Conservation (phyloP, 2,329 filamentous ascomycete genomes). For the Proliferodiscus dingleyae region DNA sequence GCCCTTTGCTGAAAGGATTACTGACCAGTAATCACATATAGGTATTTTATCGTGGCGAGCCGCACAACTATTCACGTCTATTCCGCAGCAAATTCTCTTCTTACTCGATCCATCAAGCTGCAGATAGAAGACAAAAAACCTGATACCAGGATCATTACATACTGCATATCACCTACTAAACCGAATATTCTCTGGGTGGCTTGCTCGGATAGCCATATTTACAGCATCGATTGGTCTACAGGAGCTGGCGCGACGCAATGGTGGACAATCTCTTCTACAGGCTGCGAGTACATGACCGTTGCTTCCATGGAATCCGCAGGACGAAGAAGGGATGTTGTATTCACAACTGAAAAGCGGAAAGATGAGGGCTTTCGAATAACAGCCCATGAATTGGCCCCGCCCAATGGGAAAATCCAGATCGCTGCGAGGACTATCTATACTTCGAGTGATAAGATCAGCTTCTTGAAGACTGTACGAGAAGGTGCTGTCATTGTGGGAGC, state of each 20-base stretch:
- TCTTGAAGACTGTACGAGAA: slow-evolving; percentile 45
- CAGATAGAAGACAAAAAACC: slow-evolving; percentile 22
- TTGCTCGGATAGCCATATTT: slow-evolving; percentile 52
- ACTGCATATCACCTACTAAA: slow-evolving; percentile 38
- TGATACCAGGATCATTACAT: slow-evolving; percentile 33
- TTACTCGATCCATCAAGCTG: slow-evolving; percentile 64
- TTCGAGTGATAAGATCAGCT: slow-evolving; percentile 37
- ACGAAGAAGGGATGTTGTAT: slow-evolving; percentile 31
- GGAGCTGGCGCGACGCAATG: slow-evolving; percentile 39
- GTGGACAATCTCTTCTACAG: slow-evolving; percentile 35
- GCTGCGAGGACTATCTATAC: slow-evolving; percentile 37
- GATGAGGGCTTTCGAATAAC: slow-evolving; percentile 31
- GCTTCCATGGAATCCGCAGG: slow-evolving; percentile 31
- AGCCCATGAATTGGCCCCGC: slow-evolving; percentile 32
- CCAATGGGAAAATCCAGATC: slow-evolving; percentile 25
- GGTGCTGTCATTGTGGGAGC: slow-evolving; percentile 56
- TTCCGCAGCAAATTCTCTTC: slow-evolving; percentile 73
- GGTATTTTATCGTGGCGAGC: slow-evolving; percentile 71
- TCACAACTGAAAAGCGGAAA: slow-evolving; percentile 30
- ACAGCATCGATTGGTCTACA: slow-evolving; percentile 54
- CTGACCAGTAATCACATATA: slow-evolving; percentile 16
- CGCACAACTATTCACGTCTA: slow-evolving; percentile 75
- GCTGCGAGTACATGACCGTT: slow-evolving; percentile 32
- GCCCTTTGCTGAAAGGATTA: slow-evolving; percentile 5
- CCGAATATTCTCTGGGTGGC: slow-evolving; percentile 54